Evolutionary conservation across 2,329 filamentous ascomycete genomes (phyloP), one percentile per base, ranked within the genome.

Genomic region (Tetracladium maxilliforme): DNA sequence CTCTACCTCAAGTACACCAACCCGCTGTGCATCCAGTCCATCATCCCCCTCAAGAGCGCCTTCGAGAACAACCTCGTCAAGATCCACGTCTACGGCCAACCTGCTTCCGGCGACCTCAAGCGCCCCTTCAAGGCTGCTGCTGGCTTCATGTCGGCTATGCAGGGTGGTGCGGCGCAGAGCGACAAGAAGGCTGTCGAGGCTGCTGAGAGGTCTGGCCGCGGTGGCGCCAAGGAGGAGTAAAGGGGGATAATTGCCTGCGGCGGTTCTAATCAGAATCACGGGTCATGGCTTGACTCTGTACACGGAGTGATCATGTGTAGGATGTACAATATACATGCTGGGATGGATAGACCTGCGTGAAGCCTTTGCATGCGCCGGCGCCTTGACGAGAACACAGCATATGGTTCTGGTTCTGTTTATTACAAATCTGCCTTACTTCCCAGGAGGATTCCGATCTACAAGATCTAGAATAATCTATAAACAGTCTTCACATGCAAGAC

Each of bases 1-100:
- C 39, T 98, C 33, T 98, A 95, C 74, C 80, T 98, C 68, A 86
- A 94, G 56, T 98, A 95, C 76, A 95, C 86, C 61, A 98, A 95
- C 73, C 90, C 90, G 21, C 80, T 98, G 25, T 64, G 94, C 45
- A 93, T 98, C 61, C 90, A 98, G 71, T 92, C 80, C 52, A 93
- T 98, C 61, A 90, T 98, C 48, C 90, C 90, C 17, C 65, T 95
- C 55, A 98, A 98, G 76, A 70, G 79, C 49, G 87, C 84, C 22
- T 70, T 98, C 54, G 90, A 98, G 66, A 69, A 77, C 59, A 95
- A 94, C 66, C 64, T 94, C 43, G 70, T 90, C 64, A 94, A 95
- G 71, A 87, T 98, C 47, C 80, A 95, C 58, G 40, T 98, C 36
- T 79, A 86, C 36, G 86, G 86, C 44, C 64, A 90, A 54, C 71